Evolutionary conservation across 192 early-diverging fungal genomes (phyloP).

Genomic region (Entomortierella chlamydospora): DNA sequence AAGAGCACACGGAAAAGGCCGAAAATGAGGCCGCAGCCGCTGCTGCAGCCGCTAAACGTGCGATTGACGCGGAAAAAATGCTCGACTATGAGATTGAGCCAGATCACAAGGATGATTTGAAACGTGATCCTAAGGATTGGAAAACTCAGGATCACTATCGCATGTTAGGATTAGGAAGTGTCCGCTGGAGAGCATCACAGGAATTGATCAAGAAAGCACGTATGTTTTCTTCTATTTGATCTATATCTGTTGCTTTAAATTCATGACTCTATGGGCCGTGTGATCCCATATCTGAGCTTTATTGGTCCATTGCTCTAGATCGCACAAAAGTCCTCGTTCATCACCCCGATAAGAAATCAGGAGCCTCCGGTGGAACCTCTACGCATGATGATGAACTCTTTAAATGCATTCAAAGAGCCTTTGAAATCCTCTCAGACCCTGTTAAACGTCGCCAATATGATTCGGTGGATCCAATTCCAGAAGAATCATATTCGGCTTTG

Average conservation of each 20-base stretch:
- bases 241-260: background rate
- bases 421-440: constrained; percentile 78
- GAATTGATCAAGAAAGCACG: constrained; percentile 82
- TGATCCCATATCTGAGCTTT: background rate
- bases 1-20: constrained; percentile 56
- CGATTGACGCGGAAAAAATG: constrained; percentile 54
- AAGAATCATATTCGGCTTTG: constrained; percentile 66
- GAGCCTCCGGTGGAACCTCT: constrained; percentile 32
- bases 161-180: constrained; percentile 75
- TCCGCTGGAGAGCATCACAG: constrained; percentile 74
- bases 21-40: constrained; percentile 56
- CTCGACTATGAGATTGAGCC: constrained; percentile 65
- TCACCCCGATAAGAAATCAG: constrained; percentile 84
- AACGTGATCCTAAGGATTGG: constrained; percentile 79
- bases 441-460: constrained; percentile 80
- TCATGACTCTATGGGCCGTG: background rate
- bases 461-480: constrained; percentile 80
- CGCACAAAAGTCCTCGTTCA: constrained; percentile 65
- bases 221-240: constrained; percentile 12
- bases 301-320: constrained; percentile 6
- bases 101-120: constrained; percentile 70
- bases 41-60: constrained; percentile 13
- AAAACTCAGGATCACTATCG: constrained; percentile 90
- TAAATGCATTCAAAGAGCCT: constrained; percentile 84
- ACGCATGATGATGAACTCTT: constrained; percentile 78